These are phyloP conservation scores for Populus nigra DNA, from an alignment of 345 rosid species.

Conservation along the genomic window DNA sequence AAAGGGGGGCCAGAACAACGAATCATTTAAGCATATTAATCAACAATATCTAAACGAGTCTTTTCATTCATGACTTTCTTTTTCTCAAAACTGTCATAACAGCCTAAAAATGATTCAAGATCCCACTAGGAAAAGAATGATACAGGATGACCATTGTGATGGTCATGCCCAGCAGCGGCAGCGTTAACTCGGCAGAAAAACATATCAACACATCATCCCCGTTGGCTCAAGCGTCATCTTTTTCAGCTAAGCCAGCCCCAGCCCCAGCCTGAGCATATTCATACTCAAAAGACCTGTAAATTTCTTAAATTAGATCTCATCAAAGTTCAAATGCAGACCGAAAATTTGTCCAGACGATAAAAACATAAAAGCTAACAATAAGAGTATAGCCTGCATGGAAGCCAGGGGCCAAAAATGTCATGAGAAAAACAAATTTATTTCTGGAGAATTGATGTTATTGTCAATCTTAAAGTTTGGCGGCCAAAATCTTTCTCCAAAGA, in stretches of 20 bases:
- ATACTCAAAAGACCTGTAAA: constrained; percentile 1
- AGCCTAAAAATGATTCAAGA: constrained; percentile 14
- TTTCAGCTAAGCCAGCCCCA: not conserved
- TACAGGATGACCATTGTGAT: not conserved
- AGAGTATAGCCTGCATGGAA: not conserved
- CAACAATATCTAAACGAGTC: not conserved
- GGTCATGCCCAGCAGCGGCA: not conserved
- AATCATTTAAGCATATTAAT: constrained; percentile 1
- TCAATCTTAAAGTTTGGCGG: not conserved
- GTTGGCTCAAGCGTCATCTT: constrained; percentile 29
- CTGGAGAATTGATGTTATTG: no score
- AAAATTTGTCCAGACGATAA: not conserved
- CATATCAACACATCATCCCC: not conserved
- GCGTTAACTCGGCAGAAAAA: not conserved
- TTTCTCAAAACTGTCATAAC: constrained; percentile 1
- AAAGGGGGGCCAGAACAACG: not conserved
- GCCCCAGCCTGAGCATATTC: constrained; percentile 27
- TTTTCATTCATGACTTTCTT: constrained; percentile 9
- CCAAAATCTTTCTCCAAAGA: not conserved
- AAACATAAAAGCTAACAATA: not conserved
- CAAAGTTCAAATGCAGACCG: not conserved
- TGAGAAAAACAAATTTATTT: no score
- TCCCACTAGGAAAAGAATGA: constrained; percentile 17
- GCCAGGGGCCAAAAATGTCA: no score
- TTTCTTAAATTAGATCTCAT: not conserved